Conservation (phyloP, 108 stramenopile species). For the Mediolabrus comicus region DNA sequence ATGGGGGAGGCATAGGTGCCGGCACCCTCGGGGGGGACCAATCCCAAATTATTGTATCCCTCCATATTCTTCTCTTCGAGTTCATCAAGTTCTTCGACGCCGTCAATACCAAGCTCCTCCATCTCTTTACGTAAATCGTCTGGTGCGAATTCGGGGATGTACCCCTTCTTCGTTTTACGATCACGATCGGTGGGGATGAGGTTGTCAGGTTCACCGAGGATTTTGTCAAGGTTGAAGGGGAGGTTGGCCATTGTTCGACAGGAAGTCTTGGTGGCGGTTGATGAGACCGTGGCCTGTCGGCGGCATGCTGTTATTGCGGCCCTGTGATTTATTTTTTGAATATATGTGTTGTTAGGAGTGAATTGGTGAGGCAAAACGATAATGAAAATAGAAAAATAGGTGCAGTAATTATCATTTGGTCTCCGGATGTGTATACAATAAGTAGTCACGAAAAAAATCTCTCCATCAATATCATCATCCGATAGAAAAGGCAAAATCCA, state of each 20-base stretch:
- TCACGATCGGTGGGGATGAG: conserved; percentile 81
- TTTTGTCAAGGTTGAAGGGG: conserved; percentile 84
- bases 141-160: conserved; percentile 73
- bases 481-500: neutral
- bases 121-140: conserved; percentile 79
- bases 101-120: conserved; percentile 82
- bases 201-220: conserved; percentile 82
- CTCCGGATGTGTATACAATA: too few species aligned
- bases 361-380: neutral
- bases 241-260: conserved; percentile 51
- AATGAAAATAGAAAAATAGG: neutral
- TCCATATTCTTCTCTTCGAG: conserved; percentile 84
- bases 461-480: too few species aligned
- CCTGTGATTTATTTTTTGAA: neutral
- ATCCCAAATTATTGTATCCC: conserved; percentile 86
- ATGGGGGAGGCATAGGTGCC: conserved; percentile 85
- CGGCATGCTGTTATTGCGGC: conserved; percentile 17
- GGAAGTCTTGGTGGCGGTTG: neutral
- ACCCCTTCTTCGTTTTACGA: conserved; percentile 55
- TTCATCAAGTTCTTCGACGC: conserved; percentile 83
- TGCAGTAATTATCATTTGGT: too few species aligned
- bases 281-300: neutral
- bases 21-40: conserved; percentile 86
- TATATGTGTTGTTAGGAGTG: neutral
- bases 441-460: too few species aligned